Base-by-base conservation (phyloP, 2,329 filamentous ascomycete genomes). In the Paramyrothecium sp. region DNA sequence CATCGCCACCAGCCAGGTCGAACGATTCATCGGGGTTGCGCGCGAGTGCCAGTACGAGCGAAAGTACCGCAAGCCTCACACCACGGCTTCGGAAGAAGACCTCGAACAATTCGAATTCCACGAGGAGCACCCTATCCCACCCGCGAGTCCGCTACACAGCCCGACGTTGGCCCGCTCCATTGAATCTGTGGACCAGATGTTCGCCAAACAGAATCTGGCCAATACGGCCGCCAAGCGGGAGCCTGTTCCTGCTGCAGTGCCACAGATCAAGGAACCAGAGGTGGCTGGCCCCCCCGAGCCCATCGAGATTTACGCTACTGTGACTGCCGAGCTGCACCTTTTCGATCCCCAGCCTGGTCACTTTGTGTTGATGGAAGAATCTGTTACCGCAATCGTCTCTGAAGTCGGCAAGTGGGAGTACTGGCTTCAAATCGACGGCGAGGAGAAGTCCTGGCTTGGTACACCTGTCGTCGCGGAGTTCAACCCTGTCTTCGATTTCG, bases 401-500 rank as follows among this genome's bases (percentile, higher is more conserved):
- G 94, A 98, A 69, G 83, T 92, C 54, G 94, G 93, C 8, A 85
- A 88, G 56, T 99, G 95, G 95, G 85, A 95, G 63, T 99, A 98
- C 75, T 98, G 92, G 92, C 80, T 99, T 33, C 91, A 97, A 69
- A 89, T 98, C 56, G 84, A 85, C 47, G 88, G 89, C 60, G 81
- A 85, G 44, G 86, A 91, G 34, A 88, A 87, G 67, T 87, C 93
- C 55, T 97, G 92, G 91, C 80, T 99, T 2, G 92, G 92, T 21
- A 91, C 96, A 62, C 84, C 89, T 2, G 86, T 99, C 30, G 81
- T 92, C 30, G 89, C 91, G 7, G 95, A 99, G 65, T 92, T 98
- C 73, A 98, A 98, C 67, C 95, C 95, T 0, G 93, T 99, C 20
- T 99, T 98, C 80, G 98, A 98, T 76, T 98, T 97, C 64, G 95